These are phyloP conservation scores for Aspergillus ochraceoroseus DNA, from an alignment of 2,329 filamentous ascomycete genomes.

Conservation along the genomic window DNA sequence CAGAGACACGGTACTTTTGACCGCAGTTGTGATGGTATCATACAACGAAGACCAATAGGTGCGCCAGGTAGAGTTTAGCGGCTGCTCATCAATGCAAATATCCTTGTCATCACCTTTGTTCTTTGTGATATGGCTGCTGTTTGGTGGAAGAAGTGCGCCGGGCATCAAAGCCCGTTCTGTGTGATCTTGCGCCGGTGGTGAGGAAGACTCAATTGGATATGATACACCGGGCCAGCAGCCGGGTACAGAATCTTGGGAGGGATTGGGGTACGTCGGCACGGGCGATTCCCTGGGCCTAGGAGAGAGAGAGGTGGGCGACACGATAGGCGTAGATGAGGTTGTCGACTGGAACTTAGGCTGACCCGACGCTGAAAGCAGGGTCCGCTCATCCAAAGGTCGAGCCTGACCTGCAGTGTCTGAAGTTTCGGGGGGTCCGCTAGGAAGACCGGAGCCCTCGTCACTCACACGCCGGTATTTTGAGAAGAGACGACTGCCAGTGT, in stretches of 20 bases:
- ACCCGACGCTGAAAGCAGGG: too few relatives aligned
- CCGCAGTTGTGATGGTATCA: constrained; percentile 9
- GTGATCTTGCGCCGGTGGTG: too few relatives aligned
- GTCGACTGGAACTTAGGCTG: too few relatives aligned
- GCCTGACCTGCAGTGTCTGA: background rate
- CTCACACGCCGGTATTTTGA: constrained; percentile 18
- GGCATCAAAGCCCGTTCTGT: constrained; percentile 8
- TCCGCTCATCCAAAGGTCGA: background rate
- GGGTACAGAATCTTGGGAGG: too few relatives aligned
- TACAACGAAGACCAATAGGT: constrained; percentile 8
- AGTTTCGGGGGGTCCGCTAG: background rate
- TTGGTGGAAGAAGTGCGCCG: background rate
- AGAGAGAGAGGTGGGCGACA: background rate
- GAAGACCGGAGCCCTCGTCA: constrained; percentile 1
- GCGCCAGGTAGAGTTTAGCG: constrained; percentile 1
- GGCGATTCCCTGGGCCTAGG: too few relatives aligned
- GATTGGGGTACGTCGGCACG: too few relatives aligned
- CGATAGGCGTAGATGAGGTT: background rate
- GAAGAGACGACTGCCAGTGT: background rate
- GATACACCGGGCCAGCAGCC: too few relatives aligned
- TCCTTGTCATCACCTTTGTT: background rate
- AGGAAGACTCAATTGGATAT: too few relatives aligned
- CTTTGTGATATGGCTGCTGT: too few relatives aligned
- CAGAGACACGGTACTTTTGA: constrained; percentile 15
- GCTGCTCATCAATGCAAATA: background rate